These are phyloP conservation scores for Trichosporon inkin DNA, from an alignment of 1,284 basidiomycete genomes.

Conservation along the genomic window DNA sequence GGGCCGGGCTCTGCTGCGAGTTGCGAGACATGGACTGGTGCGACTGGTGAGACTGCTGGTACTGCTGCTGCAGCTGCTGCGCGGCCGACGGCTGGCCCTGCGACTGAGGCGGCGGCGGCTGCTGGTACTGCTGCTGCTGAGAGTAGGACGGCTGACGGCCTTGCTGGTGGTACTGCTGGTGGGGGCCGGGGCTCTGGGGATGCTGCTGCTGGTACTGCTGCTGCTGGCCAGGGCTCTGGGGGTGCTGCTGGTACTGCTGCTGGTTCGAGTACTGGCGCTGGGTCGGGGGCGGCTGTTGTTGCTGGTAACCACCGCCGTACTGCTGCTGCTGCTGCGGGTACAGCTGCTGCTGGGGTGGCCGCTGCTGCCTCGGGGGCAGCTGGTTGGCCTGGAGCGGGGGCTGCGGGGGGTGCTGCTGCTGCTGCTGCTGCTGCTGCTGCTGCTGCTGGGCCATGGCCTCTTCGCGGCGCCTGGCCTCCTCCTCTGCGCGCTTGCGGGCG, in stretches of 20 bases:
- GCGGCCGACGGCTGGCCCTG: constrained; percentile 12
- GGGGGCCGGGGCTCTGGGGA: constrained; percentile 3
- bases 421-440: constrained; percentile 15
- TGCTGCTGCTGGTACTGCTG: constrained; percentile 22
- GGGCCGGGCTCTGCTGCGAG: constrained; percentile 13
- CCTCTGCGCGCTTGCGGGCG: constrained; percentile 40
- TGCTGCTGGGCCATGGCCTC: constrained; percentile 13
- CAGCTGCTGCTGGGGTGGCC: constrained; percentile 1
- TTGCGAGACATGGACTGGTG: background rate
- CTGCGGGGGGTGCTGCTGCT: constrained; percentile 21
- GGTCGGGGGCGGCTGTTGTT: background rate
- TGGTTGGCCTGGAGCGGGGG: constrained; percentile 1
- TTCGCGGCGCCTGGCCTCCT: constrained; percentile 27
- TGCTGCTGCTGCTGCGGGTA: constrained; percentile 17
- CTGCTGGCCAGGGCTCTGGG: constrained; percentile 6
- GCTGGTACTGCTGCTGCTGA: constrained; percentile 21
- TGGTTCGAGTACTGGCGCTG: constrained; percentile 9
- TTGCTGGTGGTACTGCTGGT: constrained; percentile 5
- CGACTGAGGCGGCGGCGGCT: constrained; percentile 12
- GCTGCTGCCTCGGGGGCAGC: constrained; percentile 9
- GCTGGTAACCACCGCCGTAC: constrained; percentile 13
- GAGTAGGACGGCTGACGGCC: constrained; percentile 7
- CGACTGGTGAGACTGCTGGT: constrained; percentile 16
- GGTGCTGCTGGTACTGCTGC: constrained; percentile 18
- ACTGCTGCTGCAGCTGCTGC: constrained; percentile 13